Conservation (phyloP, 176 grass and related monocot species). For the Triticum monococcum region DNA sequence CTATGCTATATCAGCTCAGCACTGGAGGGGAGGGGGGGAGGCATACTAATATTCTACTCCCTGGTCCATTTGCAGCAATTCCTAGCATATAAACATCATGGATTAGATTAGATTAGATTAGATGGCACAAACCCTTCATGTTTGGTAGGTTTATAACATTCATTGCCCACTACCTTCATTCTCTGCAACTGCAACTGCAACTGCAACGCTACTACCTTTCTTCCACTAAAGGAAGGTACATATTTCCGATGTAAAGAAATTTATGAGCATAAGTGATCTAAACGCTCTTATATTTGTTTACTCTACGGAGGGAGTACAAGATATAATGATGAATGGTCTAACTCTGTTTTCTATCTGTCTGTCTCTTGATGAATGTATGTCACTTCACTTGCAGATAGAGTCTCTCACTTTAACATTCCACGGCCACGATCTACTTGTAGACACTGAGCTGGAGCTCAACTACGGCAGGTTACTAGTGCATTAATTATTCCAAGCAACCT, state of each 20-base stretch:
- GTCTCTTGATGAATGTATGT: not conserved
- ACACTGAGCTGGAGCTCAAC: slow-evolving; percentile 44
- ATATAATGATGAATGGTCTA: not conserved
- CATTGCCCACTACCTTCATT: not conserved
- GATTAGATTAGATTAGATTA: too few relatives aligned
- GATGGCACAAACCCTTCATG: too few relatives aligned
- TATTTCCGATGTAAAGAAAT: not conserved
- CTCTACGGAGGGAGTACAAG: not conserved
- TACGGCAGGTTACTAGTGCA: slow-evolving; percentile 24
- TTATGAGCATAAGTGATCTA: too few relatives aligned
- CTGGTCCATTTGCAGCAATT: too few relatives aligned
- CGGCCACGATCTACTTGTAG: slow-evolving; percentile 44
- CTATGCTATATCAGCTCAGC: too few relatives aligned
- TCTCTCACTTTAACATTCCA: slow-evolving; percentile 50
- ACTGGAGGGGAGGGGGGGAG: too few relatives aligned
- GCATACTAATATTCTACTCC: too few relatives aligned
- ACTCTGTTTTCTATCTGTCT: not conserved
- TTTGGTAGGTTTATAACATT: too few relatives aligned
- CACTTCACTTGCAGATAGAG: slow-evolving; percentile 28
- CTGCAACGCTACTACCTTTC: not conserved
- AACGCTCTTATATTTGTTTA: too few relatives aligned
- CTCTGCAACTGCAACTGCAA: not conserved
- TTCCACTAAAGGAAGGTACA: not conserved
- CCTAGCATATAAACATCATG: too few relatives aligned
- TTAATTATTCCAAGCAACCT: not conserved